Conservation (phyloP, 305 asterid genomes). For the Solanum hybrid region DNA sequence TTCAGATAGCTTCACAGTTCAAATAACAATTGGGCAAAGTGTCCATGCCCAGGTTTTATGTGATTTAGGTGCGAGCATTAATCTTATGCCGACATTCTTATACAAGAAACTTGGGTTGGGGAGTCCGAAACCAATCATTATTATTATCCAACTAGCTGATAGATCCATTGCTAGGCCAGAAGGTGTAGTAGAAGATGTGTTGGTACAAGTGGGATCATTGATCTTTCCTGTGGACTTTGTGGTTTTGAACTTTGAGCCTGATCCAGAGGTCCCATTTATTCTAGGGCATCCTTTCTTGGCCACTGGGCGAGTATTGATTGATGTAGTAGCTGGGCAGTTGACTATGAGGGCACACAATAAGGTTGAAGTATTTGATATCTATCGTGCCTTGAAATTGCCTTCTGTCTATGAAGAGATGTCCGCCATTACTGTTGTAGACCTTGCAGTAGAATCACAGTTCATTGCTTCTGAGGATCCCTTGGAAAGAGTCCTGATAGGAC, state of each 20-base stretch:
- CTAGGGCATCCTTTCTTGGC: background rate
- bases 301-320: background rate
- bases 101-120: background rate
- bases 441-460: background rate
- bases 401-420: background rate
- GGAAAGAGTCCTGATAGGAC: background rate
- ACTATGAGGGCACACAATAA: background rate
- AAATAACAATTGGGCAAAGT: background rate
- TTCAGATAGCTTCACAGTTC: background rate
- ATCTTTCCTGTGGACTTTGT: background rate
- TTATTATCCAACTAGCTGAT: background rate
- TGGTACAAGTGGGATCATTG: background rate
- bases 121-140: background rate
- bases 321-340: background rate
- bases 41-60: background rate
- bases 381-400: background rate
- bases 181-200: background rate
- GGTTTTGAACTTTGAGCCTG: background rate
- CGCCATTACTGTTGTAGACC: background rate
- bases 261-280: background rate
- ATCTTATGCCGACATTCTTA: background rate
- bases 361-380: background rate
- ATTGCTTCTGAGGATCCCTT: background rate
- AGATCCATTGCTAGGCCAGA: background rate
- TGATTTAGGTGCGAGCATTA: background rate